Evolutionary conservation across 2,329 filamentous ascomycete genomes (phyloP), one percentile per base, ranked within the genome.

Genomic region (Ascochyta viciae-villosae): DNA sequence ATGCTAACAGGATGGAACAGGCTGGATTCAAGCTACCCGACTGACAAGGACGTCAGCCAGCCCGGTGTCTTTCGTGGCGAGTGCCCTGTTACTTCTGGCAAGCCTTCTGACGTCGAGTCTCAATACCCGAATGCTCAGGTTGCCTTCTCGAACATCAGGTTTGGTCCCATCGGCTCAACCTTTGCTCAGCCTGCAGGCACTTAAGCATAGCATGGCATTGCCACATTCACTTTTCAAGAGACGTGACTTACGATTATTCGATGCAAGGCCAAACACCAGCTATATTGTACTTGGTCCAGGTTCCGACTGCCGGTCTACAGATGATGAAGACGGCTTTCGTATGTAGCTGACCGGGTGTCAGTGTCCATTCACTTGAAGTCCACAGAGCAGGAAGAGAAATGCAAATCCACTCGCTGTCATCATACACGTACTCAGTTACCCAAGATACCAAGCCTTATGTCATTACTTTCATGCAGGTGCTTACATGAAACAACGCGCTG

Each of bases 1-100:
- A 31, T 5, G 12, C 29, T 31, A 13, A 31, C 4, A 13, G 10
- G 10, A 31, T 15, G 10, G 3, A 31, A 31, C 29, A 31, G 29
- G 29, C 29, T 31, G 29, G 29, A 31, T 15, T 83, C 82, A 60
- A 83, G 77, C 65, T 88, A 84, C 76, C 87, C 87, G 16, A 76
- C 78, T 39, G 67, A 75, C 50, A 68, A 61, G 50, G 63, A 74
- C 44, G 46, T 62, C 9, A 62, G 56, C 23, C 51, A 63, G 35
- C 70, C 69, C 23, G 74, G 74, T 50, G 64, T 64, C 9, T 69
- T 57, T n/a, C 64, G 74, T 44, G 74, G 74, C 19, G 65, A 63
- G 12, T 71, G 68, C 22, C 60, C 55, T 5, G 69, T 50, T 15
- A 57, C 56, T 3, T 66, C 65, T 19, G 74, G 74, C 34, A 61